phyloP scores from a whole-genome alignment of 257 asterid genomes.

The Craterostigma plantagineum region DNA sequence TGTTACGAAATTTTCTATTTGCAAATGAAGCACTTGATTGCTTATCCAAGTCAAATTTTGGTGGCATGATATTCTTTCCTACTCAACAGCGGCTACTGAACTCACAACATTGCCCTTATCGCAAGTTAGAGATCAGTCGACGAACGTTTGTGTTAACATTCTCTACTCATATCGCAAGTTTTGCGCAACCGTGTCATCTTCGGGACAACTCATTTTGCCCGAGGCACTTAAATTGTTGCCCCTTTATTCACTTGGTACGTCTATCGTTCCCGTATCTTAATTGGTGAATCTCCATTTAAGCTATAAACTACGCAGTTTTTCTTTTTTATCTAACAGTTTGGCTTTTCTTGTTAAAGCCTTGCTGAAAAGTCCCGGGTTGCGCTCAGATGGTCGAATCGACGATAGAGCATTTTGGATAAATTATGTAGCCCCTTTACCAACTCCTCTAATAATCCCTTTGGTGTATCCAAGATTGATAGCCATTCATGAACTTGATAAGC shows the following conservation, averaged over 20 bases:
- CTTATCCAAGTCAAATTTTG: too few relatives aligned
- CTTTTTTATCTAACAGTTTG: neutral
- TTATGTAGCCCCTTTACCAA: slow-evolving; percentile 63
- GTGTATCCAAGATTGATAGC: slow-evolving; percentile 91
- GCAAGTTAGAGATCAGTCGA: slow-evolving; percentile 83
- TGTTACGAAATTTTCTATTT: slow-evolving; percentile 4
- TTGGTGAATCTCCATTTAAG: too few relatives aligned
- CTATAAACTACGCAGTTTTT: too few relatives aligned
- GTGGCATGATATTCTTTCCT: neutral
- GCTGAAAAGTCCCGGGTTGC: slow-evolving; percentile 69
- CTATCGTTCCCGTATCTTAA: slow-evolving; percentile 9
- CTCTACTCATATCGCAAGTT: slow-evolving; percentile 82
- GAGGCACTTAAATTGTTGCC: slow-evolving; percentile 97
- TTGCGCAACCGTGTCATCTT: slow-evolving; percentile 86
- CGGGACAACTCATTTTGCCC: slow-evolving; percentile 94
- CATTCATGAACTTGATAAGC: slow-evolving; percentile 66
- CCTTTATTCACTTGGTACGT: slow-evolving; percentile 76
- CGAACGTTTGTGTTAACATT: slow-evolving; percentile 74
- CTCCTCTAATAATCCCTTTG: slow-evolving; percentile 72
- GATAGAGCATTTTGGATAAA: slow-evolving; percentile 88
- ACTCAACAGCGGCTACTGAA: slow-evolving; percentile 65
- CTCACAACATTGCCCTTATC: slow-evolving; percentile 61
- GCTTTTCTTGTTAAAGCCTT: slow-evolving; percentile 35
- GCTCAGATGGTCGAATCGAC: slow-evolving; percentile 77
- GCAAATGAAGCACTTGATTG: slow-evolving; percentile 6